Base-by-base conservation (phyloP, 768 basidiomycete species). In the Paxillus ammoniavirescens region DNA sequence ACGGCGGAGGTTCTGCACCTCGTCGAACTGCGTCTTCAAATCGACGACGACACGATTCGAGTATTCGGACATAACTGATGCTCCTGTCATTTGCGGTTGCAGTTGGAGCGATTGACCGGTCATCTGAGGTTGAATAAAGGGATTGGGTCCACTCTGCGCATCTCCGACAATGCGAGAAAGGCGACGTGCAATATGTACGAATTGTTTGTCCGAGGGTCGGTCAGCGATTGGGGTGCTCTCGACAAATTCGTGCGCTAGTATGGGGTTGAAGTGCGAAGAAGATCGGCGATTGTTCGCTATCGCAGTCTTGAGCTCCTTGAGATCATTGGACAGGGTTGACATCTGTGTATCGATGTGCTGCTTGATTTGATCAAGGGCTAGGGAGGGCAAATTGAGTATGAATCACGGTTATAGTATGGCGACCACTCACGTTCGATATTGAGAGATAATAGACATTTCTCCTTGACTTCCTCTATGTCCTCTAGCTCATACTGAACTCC, bases 351-450 rank as follows among this genome's bases (percentile, higher is more conserved):
- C 96, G 60, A 99, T 95, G 67, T 99, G 96, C 65, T 98, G 93
- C 68, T 96, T 98, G 70, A 99, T 96, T 68, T 98, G 96, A 71
- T 99, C 95, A 50, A 98, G 85, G 21, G 93, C 96, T 99, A 62
- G 17, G 55, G 51, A 54, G 49, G 30, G 18, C 7, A 38, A 26
- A 44, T 37, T 64, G 49, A 59, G 52, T 40, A 51, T 17, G 10
- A 57, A 36, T 50, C 23, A 52, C 33, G 56, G 23, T n/a, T 35
- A n/a, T 8, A 18, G 36, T 14, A 59, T 17, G 42, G 42, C 10
- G 21, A 15, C 17, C 10, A 84, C 95, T 72, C 71, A 98, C 96
- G 91, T 80, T 98, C 96, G 54, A 99, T 94, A 61, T 98, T 97
- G 45, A 99, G 75, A 43, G 91, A 95, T 46, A 99, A 73, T 17